These are phyloP conservation scores for Botrytis elliptica DNA, from an alignment of 2,329 filamentous ascomycete genomes.

Conservation along the genomic window DNA sequence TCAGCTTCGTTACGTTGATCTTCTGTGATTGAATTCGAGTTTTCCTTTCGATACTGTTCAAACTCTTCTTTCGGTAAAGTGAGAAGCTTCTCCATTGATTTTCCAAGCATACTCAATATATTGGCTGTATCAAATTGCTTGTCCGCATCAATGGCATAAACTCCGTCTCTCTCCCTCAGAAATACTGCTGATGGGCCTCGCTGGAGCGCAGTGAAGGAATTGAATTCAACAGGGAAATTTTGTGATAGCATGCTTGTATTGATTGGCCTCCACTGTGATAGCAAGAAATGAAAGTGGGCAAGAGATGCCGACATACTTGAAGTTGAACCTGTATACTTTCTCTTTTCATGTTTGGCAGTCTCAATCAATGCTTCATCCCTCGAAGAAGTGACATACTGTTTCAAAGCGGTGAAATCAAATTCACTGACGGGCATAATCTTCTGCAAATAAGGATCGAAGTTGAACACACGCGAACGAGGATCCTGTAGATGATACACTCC, in stretches of 20 bases:
- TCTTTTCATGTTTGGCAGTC: conserved; percentile 63
- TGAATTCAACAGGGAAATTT: conserved; percentile 59
- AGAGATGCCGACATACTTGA: conserved; percentile 92
- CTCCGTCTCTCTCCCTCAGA: conserved; percentile 75
- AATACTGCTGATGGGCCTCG: conserved; percentile 78
- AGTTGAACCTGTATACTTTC: conserved; percentile 89
- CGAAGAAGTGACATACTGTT: conserved; percentile 88
- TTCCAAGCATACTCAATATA: conserved; percentile 86
- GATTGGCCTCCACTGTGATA: conserved; percentile 78
- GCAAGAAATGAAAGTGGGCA: conserved; percentile 86
- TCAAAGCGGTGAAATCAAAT: conserved; percentile 87
- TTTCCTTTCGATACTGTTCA: conserved; percentile 74
- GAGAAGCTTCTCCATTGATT: conserved; percentile 94
- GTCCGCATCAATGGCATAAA: conserved; percentile 93
- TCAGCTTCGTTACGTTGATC: conserved; percentile 72
- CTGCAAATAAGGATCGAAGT: conserved; percentile 93
- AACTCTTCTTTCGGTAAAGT: conserved; percentile 80
- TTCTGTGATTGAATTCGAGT: conserved; percentile 66
- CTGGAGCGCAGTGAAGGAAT: conserved; percentile 69
- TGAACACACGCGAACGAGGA: conserved; percentile 81
- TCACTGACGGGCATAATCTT: conserved; percentile 90
- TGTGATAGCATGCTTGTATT: conserved; percentile 66
- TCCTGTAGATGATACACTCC: conserved; percentile 93
- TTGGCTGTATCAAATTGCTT: conserved; percentile 86
- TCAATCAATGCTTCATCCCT: conserved; percentile 70